Conservation (phyloP, 768 basidiomycete genomes). For the Pleurotus tuoliensis region DNA sequence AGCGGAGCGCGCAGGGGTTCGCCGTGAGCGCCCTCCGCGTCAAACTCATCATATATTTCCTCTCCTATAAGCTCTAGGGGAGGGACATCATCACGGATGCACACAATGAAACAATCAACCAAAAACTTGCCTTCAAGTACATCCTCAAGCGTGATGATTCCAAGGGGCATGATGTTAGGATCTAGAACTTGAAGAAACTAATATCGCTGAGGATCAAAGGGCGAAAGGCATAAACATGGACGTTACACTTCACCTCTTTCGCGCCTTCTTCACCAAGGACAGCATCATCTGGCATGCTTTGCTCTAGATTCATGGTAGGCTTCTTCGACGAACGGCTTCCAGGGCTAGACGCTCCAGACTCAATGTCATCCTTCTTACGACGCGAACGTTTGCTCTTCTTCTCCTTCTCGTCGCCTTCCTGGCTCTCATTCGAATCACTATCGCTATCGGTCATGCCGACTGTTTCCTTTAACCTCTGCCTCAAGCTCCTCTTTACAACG, state of each 20-base stretch:
- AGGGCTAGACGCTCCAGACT: background rate
- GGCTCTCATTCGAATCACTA: conserved; percentile 44
- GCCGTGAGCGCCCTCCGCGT: conserved; percentile 67
- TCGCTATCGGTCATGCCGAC: conserved; percentile 72
- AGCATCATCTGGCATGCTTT: conserved; percentile 87
- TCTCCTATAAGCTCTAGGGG: conserved; percentile 80
- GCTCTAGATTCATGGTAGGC: conserved; percentile 46
- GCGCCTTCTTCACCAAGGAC: conserved; percentile 72
- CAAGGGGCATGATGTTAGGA: conserved; percentile 78
- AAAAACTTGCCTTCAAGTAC: conserved; percentile 70
- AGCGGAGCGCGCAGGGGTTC: conserved; percentile 39
- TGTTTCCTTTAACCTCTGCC: conserved; percentile 69
- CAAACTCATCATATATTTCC: conserved; percentile 91
- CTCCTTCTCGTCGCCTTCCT: conserved; percentile 21
- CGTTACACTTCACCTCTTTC: conserved; percentile 49
- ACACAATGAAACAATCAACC: background rate
- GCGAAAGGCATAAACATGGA: background rate
- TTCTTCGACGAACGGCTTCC: conserved; percentile 19
- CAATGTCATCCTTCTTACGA: conserved; percentile 7
- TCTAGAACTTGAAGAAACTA: conserved; percentile 82
- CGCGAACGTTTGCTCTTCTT: conserved; percentile 1
- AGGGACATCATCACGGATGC: background rate
- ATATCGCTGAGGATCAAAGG: conserved; percentile 1
- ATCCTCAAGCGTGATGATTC: conserved; percentile 92
- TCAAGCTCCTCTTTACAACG: conserved; percentile 75